Percentiles rank a stretch among this genome's conserved stretches.
phyloP scores from a whole-genome alignment of 169 alveolate genomes.

The Cryptosporidium meleagridis region DNA sequence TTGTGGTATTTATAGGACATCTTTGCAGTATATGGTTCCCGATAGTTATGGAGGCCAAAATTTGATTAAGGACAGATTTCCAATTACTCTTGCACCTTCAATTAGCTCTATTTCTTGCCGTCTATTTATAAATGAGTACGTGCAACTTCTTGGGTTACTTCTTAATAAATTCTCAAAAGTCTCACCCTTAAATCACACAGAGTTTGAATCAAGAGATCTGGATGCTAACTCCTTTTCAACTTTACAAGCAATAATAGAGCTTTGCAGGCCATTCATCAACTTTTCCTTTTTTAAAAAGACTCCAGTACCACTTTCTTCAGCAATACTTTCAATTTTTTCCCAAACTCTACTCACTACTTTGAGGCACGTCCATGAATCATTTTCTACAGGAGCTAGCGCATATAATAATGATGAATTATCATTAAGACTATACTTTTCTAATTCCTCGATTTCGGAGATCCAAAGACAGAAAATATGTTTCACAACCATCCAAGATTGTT shows the following conservation, averaged over 20 bases:
- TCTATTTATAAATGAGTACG: slow-evolving; percentile 46
- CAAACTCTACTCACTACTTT: slow-evolving; percentile 43
- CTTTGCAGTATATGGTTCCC: background rate
- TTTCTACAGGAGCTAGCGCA: background rate
- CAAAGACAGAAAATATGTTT: slow-evolving; percentile 57
- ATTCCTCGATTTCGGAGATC: slow-evolving; percentile 23
- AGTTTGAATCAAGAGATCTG: slow-evolving; percentile 20
- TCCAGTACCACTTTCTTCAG: slow-evolving; percentile 56
- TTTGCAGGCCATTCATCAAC: slow-evolving; percentile 55
- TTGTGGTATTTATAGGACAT: slow-evolving; percentile 51
- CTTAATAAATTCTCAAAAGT: slow-evolving; percentile 9
- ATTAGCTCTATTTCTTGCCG: slow-evolving; percentile 34
- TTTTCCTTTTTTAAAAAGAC: slow-evolving; percentile 49
- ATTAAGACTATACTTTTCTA: background rate
- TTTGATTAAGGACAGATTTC: slow-evolving; percentile 2
- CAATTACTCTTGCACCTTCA: slow-evolving; percentile 8
- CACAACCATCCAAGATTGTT: slow-evolving; percentile 67
- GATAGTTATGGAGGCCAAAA: background rate
- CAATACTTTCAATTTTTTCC: slow-evolving; percentile 61
- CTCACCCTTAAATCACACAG: background rate
- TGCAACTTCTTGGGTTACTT: slow-evolving; percentile 56
- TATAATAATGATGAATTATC: background rate
- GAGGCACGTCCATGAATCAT: background rate
- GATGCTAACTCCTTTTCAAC: slow-evolving; percentile 17
- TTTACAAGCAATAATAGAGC: slow-evolving; percentile 44